Evolutionary conservation across 148 eudicot species (phyloP).

Genomic region (Chenopodium quinoa): DNA sequence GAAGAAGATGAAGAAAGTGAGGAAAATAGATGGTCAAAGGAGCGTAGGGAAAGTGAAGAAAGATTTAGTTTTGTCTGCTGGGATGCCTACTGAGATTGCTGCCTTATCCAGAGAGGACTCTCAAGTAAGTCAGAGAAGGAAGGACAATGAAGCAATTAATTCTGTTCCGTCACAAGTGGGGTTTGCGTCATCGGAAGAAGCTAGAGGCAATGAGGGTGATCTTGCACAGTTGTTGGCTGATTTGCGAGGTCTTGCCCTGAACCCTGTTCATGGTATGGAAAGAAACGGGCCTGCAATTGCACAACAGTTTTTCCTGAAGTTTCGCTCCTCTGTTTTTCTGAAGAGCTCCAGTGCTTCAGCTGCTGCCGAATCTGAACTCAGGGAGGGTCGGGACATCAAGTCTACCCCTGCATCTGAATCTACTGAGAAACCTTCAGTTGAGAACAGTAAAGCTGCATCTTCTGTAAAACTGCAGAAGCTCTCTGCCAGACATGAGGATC

Average conservation of each 20-base stretch:
- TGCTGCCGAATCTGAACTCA: constrained; percentile 41
- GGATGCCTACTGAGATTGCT: constrained; percentile 23
- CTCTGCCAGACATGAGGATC: constrained; percentile 39
- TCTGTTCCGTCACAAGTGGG: constrained; percentile 28
- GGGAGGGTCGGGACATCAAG: constrained; percentile 31
- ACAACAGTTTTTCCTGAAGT: constrained; percentile 49
- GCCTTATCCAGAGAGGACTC: constrained; percentile 26
- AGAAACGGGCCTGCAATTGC: constrained; percentile 34
- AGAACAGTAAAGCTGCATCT: constrained; percentile 26
- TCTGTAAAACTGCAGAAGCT: constrained; percentile 41
- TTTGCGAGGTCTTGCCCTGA: constrained; percentile 61
- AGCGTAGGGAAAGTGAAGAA: constrained; percentile 19
- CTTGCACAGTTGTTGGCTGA: constrained; percentile 48
- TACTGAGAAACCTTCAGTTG: constrained; percentile 18
- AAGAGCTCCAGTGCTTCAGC: constrained; percentile 48
- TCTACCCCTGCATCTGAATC: constrained; percentile 17
- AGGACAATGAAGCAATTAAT: constrained; percentile 20
- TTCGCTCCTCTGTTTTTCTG: constrained; percentile 59
- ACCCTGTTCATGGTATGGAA: constrained; percentile 51
- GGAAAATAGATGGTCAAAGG: constrained; percentile 31
- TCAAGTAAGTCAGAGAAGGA: constrained; percentile 19
- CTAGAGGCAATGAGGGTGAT: constrained; percentile 28
- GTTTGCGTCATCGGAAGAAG: constrained; percentile 12
- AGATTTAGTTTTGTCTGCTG: constrained; percentile 24
- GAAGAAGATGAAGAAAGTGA: constrained; percentile 50